Conservation (phyloP, 768 basidiomycete genomes). For the Termitomyces sp. region DNA sequence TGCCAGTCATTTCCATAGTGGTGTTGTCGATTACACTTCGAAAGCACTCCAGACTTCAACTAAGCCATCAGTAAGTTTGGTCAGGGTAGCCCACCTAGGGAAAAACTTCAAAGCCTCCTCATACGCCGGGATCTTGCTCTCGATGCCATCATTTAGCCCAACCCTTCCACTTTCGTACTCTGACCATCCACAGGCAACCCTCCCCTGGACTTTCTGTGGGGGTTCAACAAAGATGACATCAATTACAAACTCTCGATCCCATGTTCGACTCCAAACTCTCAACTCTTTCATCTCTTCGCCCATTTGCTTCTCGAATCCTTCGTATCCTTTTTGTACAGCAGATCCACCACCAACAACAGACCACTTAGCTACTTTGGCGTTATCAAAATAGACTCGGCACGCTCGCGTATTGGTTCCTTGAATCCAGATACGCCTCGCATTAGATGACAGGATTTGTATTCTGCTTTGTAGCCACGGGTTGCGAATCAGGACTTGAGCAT, state of each 20-base stretch:
- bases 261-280: constrained; percentile 47
- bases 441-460: constrained; percentile 6
- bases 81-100: constrained; percentile 62
- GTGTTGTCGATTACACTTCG: constrained; percentile 6
- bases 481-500: background rate
- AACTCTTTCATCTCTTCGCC: constrained; percentile 28
- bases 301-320: constrained; percentile 8
- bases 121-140: constrained; percentile 64
- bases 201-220: constrained; percentile 32
- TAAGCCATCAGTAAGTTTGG: constrained; percentile 49
- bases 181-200: constrained; percentile 47
- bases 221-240: constrained; percentile 36
- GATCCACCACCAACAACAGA: constrained; percentile 3
- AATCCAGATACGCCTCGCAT: constrained; percentile 35
- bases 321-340: constrained; percentile 1
- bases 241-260: constrained; percentile 42
- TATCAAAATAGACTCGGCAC: constrained; percentile 54
- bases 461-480: constrained; percentile 16
- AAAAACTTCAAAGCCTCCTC: constrained; percentile 62
- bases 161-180: constrained; percentile 42
- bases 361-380: constrained; percentile 7
- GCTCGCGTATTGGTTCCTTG: constrained; percentile 48
- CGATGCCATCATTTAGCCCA: constrained; percentile 40
- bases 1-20: too few species aligned
- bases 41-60: constrained; percentile 47